Conservation (phyloP, 108 stramenopile genomes). For the Cyclotella cryptica region DNA sequence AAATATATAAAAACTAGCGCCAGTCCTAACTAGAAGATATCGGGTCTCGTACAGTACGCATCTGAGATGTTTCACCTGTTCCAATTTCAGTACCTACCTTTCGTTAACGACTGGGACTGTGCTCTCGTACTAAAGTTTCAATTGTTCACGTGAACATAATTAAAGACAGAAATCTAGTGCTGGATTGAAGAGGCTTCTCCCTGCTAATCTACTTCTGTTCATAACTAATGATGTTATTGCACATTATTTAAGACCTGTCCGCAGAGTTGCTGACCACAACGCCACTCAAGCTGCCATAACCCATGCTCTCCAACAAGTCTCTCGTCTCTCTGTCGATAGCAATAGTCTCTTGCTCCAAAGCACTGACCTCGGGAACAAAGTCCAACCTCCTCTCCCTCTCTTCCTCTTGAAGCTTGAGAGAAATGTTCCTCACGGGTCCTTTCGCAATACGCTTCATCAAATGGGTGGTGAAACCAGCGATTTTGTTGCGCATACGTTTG, state of each 20-base stretch:
- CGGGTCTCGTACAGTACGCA: no score
- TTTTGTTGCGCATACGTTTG: conserved; percentile 99
- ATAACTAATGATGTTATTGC: no score
- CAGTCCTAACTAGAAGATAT: no score
- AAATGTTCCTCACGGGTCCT: conserved; percentile 99
- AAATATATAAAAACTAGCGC: no score
- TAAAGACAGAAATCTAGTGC: no score
- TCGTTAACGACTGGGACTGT: no score
- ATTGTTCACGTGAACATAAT: no score
- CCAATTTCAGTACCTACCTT: no score
- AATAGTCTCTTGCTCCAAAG: conserved; percentile 96
- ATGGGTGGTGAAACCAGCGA: conserved; percentile 99
- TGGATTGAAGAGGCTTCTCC: no score
- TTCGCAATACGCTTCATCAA: conserved; percentile 99
- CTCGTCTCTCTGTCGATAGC: conserved; percentile 96
- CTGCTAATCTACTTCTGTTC: no score
- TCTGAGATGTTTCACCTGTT: no score
- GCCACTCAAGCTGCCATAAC: conserved; percentile 81
- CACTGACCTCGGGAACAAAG: conserved; percentile 99
- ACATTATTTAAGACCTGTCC: conserved; percentile 50
- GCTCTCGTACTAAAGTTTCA: no score
- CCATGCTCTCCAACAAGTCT: conserved; percentile 95
- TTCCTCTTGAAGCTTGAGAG: conserved; percentile 99
- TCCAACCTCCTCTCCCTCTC: conserved; percentile 99
- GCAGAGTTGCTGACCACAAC: conserved; percentile 70